Evolutionary conservation across 2,329 filamentous ascomycete species (phyloP).

Genomic region (Aureobasidium sp.): DNA sequence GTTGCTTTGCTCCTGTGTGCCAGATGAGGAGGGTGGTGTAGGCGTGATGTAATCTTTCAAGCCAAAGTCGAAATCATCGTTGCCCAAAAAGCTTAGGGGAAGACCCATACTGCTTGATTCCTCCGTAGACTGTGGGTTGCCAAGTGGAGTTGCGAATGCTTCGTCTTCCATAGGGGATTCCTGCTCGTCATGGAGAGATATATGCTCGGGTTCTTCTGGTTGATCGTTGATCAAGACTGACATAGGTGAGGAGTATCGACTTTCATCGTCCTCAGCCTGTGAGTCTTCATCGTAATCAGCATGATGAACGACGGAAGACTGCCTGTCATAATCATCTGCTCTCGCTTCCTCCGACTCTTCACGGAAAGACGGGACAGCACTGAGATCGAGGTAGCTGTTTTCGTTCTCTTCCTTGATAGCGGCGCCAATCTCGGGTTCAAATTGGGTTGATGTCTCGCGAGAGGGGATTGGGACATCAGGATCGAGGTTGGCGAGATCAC

Average conservation of each 20-base stretch:
- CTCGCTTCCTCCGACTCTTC: conserved; percentile 25
- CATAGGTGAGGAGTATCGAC: conserved; percentile 40
- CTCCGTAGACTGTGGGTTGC: conserved; percentile 1
- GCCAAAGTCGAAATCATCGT: conserved; percentile 45
- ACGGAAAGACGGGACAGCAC: conserved; percentile 47
- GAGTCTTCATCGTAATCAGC: conserved; percentile 31
- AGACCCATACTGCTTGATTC: conserved; percentile 28
- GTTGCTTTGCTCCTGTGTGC: background rate
- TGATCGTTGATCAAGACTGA: background rate
- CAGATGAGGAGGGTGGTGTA: conserved; percentile 2
- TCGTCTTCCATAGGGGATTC: background rate
- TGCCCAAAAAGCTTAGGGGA: conserved; percentile 40
- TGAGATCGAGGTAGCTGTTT: conserved; percentile 51
- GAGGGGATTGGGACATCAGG: conserved; percentile 87
- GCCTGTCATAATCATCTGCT: conserved; percentile 31
- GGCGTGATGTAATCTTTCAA: conserved; percentile 45
- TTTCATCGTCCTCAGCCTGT: conserved; percentile 36
- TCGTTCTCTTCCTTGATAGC: conserved; percentile 54
- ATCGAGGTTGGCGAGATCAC: conserved; percentile 53
- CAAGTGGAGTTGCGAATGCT: conserved; percentile 1
- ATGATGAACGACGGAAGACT: conserved; percentile 48
- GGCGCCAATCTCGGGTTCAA: conserved; percentile 55
- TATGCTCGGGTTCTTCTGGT: conserved; percentile 4
- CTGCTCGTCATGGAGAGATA: conserved; percentile 8
- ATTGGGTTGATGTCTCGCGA: conserved; percentile 57